Evolutionary conservation across 2,329 filamentous ascomycete species (phyloP), one percentile per base, ranked within the genome.

Genomic region (Aspergillus latus): DNA sequence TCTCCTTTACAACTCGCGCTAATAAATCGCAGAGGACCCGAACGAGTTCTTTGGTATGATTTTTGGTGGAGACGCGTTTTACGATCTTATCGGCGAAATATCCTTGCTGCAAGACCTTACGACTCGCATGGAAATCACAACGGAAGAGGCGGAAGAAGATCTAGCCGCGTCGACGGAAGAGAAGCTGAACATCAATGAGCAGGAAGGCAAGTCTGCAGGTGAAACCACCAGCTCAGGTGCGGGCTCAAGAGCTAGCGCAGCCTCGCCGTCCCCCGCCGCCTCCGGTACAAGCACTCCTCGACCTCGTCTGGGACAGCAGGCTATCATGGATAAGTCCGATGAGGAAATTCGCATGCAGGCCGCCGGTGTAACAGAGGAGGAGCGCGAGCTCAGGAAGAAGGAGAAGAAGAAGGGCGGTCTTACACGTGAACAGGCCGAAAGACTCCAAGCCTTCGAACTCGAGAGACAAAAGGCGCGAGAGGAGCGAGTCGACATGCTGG

Each of bases 41-140:
- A 84, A 92, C 62, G 94, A 99, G 76, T 99, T 99, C 83, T 99
- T 99, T 78, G 89, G 89, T 68, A 95, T 92, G 80, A 99, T 99
- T 66, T 99, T 99, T 71, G 94, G 94, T 65, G 94, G 94, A 59
- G 93, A 97, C 67, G 92, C 93, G 10, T 99, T 99, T 69, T 82
- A 88, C 59, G 93, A 99, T 79, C 91, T 94, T 82, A 97, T 99
- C 69, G 94, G 94, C 64, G 94, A 99, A 81, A 96, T 99, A 66
- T 94, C 90, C 49, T 85, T 99, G 56, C 97, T 99, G 90, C 97
- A 97, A 79, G 94, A 99, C 70, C 82, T 99, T 53, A 97, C 93
- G 15, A 91, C 92, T 68, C 96, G 92, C 44, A 97, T 99, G 93
- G 94, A 99, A 68, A 97, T 99, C 64, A 92, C 91, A 16, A 93